Conservation (phyloP, 2,329 filamentous ascomycete genomes). For the Talaromyces rugulosus region DNA sequence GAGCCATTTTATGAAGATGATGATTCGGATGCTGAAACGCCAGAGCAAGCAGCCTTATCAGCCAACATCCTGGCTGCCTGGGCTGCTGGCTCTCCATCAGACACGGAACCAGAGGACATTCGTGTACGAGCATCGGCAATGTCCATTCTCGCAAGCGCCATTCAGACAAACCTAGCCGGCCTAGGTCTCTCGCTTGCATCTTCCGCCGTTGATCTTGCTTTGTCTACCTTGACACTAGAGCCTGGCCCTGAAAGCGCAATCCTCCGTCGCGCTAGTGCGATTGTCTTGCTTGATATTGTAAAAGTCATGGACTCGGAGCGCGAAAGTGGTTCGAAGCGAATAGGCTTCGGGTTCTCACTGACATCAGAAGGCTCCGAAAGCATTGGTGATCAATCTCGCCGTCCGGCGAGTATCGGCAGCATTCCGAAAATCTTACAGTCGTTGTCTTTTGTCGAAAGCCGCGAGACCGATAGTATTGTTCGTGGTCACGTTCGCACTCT, state of each 20-base stretch:
- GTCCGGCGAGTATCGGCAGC: slow-evolving; percentile 30
- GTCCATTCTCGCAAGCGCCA: slow-evolving; percentile 39
- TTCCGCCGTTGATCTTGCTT: slow-evolving; percentile 36
- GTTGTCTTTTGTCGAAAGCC: slow-evolving; percentile 33
- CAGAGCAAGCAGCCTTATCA: slow-evolving; percentile 29
- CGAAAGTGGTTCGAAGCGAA: slow-evolving; percentile 25
- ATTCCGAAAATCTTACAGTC: slow-evolving; percentile 36
- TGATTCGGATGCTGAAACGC: slow-evolving; percentile 31
- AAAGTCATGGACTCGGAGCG: slow-evolving; percentile 35
- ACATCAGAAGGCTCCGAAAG: slow-evolving; percentile 11
- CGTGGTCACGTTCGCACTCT: slow-evolving; percentile 37
- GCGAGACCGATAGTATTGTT: slow-evolving; percentile 36
- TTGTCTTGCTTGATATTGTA: slow-evolving; percentile 38
- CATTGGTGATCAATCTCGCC: not conserved
- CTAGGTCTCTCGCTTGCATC: slow-evolving; percentile 31
- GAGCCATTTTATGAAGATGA: slow-evolving; percentile 13
- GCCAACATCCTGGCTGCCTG: slow-evolving; percentile 38
- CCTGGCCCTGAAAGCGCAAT: slow-evolving; percentile 34
- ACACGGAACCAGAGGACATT: slow-evolving; percentile 40
- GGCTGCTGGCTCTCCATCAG: slow-evolving; percentile 33
- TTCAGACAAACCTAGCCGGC: slow-evolving; percentile 37
- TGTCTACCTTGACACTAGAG: slow-evolving; percentile 37
- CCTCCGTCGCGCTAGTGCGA: slow-evolving; percentile 36
- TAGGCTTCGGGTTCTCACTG: slow-evolving; percentile 40
- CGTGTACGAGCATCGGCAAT: slow-evolving; percentile 40